These are phyloP conservation scores for Pseudocercospora cruenta DNA, from an alignment of 2,329 filamentous ascomycete species.

Conservation along the genomic window DNA sequence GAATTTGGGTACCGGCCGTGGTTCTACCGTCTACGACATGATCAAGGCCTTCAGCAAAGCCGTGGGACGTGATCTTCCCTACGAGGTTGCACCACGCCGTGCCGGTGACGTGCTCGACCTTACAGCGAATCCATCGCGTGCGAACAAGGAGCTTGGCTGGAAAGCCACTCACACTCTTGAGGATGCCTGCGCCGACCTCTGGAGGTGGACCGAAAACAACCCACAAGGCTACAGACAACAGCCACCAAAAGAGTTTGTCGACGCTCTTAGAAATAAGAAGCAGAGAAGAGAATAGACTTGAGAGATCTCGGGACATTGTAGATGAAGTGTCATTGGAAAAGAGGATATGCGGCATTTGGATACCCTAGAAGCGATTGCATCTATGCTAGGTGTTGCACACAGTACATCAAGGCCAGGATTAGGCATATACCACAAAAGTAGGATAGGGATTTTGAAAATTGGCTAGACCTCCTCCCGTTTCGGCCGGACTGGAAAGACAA, in stretches of 20 bases:
- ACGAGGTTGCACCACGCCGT: slow-evolving; percentile 81
- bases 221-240: slow-evolving; percentile 91
- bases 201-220: slow-evolving; percentile 97
- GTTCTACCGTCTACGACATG: slow-evolving; percentile 96
- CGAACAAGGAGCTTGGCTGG: slow-evolving; percentile 89
- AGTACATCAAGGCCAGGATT: not conserved
- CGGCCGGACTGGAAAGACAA: not conserved
- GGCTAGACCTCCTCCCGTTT: not conserved
- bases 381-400: not conserved
- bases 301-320: not conserved
- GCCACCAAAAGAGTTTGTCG: slow-evolving; percentile 80
- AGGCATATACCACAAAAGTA: not conserved
- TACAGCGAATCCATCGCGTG: slow-evolving; percentile 85
- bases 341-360: not conserved
- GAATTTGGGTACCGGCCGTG: slow-evolving; percentile 94
- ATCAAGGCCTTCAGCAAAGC: slow-evolving; percentile 89
- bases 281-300: slow-evolving; percentile 10
- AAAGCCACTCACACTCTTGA: slow-evolving; percentile 89
- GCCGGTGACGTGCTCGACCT: slow-evolving; percentile 92
- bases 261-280: slow-evolving; percentile 46
- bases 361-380: slow-evolving; percentile 2
- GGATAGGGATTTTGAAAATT: not conserved
- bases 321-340: not conserved
- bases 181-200: slow-evolving; percentile 90
- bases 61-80: slow-evolving; percentile 82